A percentile compares a stretch with the other conserved stretches of the same genome.
These are phyloP conservation scores for Ceratobasidium sp. DNA, from an alignment of 1,284 basidiomycete genomes.

Conservation along the genomic window DNA sequence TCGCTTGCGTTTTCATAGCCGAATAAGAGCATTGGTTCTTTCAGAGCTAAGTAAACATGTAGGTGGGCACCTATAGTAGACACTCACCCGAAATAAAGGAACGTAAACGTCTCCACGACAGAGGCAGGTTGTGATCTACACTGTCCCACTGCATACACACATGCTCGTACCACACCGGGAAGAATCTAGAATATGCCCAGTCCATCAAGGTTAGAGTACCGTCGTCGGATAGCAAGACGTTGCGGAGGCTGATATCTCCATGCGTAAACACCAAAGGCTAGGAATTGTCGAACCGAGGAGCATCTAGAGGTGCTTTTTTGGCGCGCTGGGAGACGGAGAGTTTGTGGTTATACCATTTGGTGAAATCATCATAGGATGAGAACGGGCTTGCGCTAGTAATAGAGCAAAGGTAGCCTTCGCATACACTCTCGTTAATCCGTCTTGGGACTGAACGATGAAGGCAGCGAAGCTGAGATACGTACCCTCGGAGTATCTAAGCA, in stretches of 20 bases:
- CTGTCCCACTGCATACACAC: background rate
- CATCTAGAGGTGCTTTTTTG: background rate
- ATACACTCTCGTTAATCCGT: background rate
- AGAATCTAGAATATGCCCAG: background rate
- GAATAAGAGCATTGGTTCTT: too few relatives aligned
- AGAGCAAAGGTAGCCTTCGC: background rate
- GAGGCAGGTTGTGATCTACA: too few relatives aligned
- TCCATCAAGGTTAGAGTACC: background rate
- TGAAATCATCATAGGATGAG: background rate
- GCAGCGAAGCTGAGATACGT: slow-evolving; percentile 1
- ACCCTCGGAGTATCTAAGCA: slow-evolving; percentile 4
- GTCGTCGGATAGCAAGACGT: background rate
- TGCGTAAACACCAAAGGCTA: slow-evolving; percentile 2
- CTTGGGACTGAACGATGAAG: background rate
- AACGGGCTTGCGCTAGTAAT: background rate
- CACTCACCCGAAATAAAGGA: too few relatives aligned
- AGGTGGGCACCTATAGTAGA: too few relatives aligned
- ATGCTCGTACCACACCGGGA: background rate
- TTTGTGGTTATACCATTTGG: background rate
- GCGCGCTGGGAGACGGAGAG: background rate
- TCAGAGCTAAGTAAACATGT: too few relatives aligned
- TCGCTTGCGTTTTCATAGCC: too few relatives aligned
- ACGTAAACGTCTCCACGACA: too few relatives aligned
- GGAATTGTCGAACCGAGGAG: background rate
- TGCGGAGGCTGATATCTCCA: background rate